These are phyloP conservation scores for Peziza echinospora DNA, from an alignment of 495 filamentous ascomycete genomes.

Conservation along the genomic window DNA sequence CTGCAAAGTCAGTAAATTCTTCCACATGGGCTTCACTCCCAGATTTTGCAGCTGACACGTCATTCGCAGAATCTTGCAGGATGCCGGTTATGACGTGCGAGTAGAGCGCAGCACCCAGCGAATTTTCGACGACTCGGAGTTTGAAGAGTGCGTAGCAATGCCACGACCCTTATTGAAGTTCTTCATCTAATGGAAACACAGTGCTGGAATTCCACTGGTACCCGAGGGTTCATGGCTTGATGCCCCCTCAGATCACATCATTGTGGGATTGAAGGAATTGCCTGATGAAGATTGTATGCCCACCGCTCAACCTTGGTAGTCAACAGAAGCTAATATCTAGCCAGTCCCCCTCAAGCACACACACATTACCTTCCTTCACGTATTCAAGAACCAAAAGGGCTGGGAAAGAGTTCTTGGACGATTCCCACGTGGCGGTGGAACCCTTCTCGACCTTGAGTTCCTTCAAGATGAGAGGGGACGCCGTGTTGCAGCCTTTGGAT, in stretches of 20 bases:
- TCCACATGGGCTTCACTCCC: background rate
- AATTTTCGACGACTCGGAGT: constrained; percentile 63
- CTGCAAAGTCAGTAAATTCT: background rate
- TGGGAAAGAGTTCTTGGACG: constrained; percentile 66
- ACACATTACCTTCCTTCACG: constrained; percentile 66
- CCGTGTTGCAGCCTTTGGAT: constrained; percentile 58
- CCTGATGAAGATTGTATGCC: constrained; percentile 71
- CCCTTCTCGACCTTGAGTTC: constrained; percentile 79
- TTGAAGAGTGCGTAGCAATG: constrained; percentile 24
- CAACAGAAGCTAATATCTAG: constrained; percentile 20
- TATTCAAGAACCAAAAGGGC: constrained; percentile 70
- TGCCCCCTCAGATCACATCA: constrained; percentile 57
- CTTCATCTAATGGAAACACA: background rate
- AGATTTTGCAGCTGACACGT: background rate
- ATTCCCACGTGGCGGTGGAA: constrained; percentile 64
- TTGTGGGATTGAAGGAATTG: constrained; percentile 85
- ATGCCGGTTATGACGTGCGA: constrained; percentile 64
- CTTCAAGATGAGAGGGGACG: constrained; percentile 57
- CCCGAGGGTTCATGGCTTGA: constrained; percentile 57
- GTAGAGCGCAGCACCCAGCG: constrained; percentile 61
- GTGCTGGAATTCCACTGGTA: constrained; percentile 52
- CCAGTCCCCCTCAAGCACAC: constrained; percentile 72
- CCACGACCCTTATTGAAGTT: background rate
- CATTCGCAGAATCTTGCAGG: constrained; percentile 45
- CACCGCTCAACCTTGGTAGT: constrained; percentile 1